Base-by-base conservation (phyloP, 1,139 yeast species). In the Candida tropicalis region DNA sequence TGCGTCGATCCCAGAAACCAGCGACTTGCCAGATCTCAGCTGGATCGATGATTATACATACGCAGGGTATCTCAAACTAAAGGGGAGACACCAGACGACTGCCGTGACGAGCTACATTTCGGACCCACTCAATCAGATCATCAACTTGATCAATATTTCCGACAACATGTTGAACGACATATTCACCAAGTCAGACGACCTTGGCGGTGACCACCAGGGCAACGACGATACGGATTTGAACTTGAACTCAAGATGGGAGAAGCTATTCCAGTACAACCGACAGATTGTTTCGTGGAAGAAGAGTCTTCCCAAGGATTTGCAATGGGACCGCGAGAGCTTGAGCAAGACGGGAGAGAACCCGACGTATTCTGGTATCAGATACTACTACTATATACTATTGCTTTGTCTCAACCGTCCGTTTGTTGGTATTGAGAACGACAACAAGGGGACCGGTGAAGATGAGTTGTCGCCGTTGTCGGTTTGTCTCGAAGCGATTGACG, bases 361-460 rank as follows among this genome's bases (percentile, higher is more conserved):
- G 44, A 63, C 81, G 29, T 58, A 75, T 17, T 68, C 79, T 45
- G 69, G 79, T 43, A 74, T 80, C 28, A 65, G 84, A 52, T 81
- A 79, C 56, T 80, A 79, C 54, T 82, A 81, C 55, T 81, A 80
- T 53, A 76, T 81, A 35, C 70, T 80, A 5, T 59, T 77, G 6
- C 63, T 81, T 18, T 80, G 84, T 47, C 69, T 81, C 40, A 81
- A 81, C 55, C 66, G 84, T 36, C 86, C 86, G 1, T 81, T 81
- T 53, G 71, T 82, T 36, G 74, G 73, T 24, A 47, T 58, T n/a
- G 52, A 51, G 16, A 22, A 23, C n/a, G 35, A 32, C n/a, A 41
- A 43, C 11, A 45, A 43, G 9, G 45, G 37, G 6, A 39, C 43
- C 11, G 40, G 44, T 3, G 25, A 44, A 2, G 43, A 53, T 13